Evolutionary conservation across 1,139 yeast species (phyloP).

Genomic region (Kodamaea alishanica): DNA sequence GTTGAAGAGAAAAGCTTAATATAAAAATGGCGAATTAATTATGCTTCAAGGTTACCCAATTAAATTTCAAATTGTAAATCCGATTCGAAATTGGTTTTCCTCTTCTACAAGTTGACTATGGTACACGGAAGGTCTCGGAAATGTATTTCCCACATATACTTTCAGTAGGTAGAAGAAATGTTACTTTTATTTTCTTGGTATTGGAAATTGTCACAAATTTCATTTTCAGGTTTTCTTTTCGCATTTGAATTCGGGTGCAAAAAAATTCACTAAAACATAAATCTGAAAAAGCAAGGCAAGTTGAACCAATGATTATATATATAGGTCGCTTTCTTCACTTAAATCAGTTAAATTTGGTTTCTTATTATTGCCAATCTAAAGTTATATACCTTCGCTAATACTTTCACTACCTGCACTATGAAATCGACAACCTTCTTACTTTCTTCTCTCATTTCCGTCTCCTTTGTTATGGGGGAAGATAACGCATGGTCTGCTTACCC

Average conservation of each 20-base stretch:
- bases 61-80: too few species aligned
- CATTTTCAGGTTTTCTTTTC: not conserved
- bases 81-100: too few species aligned
- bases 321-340: slow-evolving; percentile 6
- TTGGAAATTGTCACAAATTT: too few species aligned
- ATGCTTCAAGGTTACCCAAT: too few species aligned
- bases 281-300: slow-evolving; percentile 14
- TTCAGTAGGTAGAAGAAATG: too few species aligned
- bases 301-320: slow-evolving; percentile 26
- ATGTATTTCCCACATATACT: too few species aligned
- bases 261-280: slow-evolving; percentile 15
- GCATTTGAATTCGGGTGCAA: not conserved
- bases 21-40: too few species aligned
- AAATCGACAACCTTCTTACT: slow-evolving; percentile 18
- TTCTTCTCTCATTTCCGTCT: slow-evolving; percentile 10
- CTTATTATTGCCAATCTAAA: slow-evolving; percentile 18
- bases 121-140: too few species aligned
- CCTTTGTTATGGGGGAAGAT: slow-evolving; percentile 10
- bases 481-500: slow-evolving; percentile 40
- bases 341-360: too few species aligned
- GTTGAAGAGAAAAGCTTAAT: too few species aligned
- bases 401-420: slow-evolving; percentile 20
- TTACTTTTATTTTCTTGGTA: too few species aligned
- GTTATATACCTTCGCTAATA: slow-evolving; percentile 16
- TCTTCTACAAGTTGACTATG: too few species aligned